Base-by-base conservation (phyloP, 495 filamentous ascomycete genomes). In the Penicillium argentinense region DNA sequence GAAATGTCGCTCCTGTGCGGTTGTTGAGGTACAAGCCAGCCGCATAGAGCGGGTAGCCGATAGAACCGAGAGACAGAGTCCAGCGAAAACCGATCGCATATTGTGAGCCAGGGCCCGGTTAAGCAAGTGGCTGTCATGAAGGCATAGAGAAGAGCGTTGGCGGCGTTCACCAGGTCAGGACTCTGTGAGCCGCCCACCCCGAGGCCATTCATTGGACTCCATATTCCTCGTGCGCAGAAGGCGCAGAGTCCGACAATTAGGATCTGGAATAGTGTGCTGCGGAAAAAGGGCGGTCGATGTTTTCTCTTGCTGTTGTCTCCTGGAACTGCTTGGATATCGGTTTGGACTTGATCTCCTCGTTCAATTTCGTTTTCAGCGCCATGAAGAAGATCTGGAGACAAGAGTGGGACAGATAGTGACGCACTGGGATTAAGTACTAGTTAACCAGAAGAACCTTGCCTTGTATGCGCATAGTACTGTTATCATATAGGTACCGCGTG, bases 211-310 rank as follows among this genome's bases (percentile, higher is more conserved):
- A 81, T 63, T 6, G 80, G 79, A 37, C 72, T 76, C 79, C 78
- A 83, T 39, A 82, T 75, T 7, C 78, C 79, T 0, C 77, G 77
- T n/a, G 75, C 74, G 4, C 73, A 74, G 59, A 82, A 82, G 11
- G 72, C 71, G 41, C 77, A 76, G 9, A 72, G 54, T 3, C 78
- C 75, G 28, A 81, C 72, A 3, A 81, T 45, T 24, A 79, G 66
- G 46, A 77, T 73, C 46, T 80, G 76, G 63, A 76, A 81, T 1
- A 80, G 63, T 8, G 76, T 76, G 33, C 68, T 74, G 37, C 72
- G 73, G 45, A 54, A 53, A 42, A 59, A 58, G 9, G 46, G 14
- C n/a, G 14, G 5, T 22, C 33, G 33, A 3, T 9, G 7, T 18
- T 21, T 21, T 11, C 11, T 2, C 17, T 36, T 22, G 8, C 21